Percentiles rank a stretch among this genome's conserved stretches.
Conservation (phyloP, 495 filamentous ascomycete genomes). For the Cladorrhinum samala region DNA sequence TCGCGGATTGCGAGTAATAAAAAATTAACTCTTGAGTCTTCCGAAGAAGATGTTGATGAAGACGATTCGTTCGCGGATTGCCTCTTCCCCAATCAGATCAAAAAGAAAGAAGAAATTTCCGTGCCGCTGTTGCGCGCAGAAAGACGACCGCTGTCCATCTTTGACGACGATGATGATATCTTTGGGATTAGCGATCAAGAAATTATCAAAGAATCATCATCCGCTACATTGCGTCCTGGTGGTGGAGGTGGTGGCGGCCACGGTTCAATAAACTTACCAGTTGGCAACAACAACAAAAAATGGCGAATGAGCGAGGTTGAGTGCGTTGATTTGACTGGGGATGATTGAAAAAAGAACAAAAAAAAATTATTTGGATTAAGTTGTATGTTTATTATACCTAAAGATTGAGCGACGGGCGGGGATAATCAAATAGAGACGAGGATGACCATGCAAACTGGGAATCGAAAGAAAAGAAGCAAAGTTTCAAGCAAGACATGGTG, state of each 20-base stretch:
- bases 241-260: neutral
- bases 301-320: constrained; percentile 35
- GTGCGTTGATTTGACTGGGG: constrained; percentile 37
- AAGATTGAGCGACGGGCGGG: too few relatives aligned
- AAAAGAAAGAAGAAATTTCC: neutral
- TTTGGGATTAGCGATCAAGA: neutral
- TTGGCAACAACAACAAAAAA: too few relatives aligned
- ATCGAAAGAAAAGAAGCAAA: too few relatives aligned
- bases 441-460: too few relatives aligned
- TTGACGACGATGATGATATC: neutral
- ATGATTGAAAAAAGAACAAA: too few relatives aligned
- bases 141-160: neutral
- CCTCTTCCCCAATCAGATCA: neutral
- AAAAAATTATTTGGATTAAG: too few relatives aligned
- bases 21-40: neutral
- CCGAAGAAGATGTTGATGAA: neutral
- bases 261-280: too few relatives aligned
- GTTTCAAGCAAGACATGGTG: too few relatives aligned
- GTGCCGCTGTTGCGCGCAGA: neutral
- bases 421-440: too few relatives aligned
- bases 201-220: neutral
- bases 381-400: too few relatives aligned
- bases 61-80: neutral
- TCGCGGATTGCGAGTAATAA: neutral
- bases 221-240: neutral